Base-by-base conservation (phyloP, 2,329 filamentous ascomycete genomes). In the Pseudogymnoascus pannorum region DNA sequence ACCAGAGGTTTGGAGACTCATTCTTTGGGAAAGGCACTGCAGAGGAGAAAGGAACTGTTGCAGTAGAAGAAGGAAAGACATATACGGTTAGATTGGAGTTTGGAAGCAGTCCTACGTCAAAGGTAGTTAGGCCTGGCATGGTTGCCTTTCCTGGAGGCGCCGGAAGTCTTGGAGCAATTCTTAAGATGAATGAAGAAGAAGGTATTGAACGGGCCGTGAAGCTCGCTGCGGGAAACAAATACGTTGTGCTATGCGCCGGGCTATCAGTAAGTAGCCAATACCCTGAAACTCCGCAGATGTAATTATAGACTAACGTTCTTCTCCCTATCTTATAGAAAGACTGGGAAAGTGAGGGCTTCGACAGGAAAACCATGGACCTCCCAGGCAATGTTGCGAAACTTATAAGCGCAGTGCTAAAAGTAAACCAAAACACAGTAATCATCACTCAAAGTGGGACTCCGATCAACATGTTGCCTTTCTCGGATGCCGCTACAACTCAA, bases 281-380 rank as follows among this genome's bases (percentile, higher is more conserved):
- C n/a, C n/a, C n/a, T n/a, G n/a, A n/a, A n/a, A n/a, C n/a, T n/a
- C n/a, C n/a, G n/a, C n/a, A n/a, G n/a, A n/a, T n/a, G n/a, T n/a
- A n/a, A n/a, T n/a, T n/a, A n/a, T n/a, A n/a, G n/a, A n/a, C n/a
- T n/a, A n/a, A n/a, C n/a, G n/a, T n/a, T n/a, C n/a, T n/a, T n/a
- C n/a, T n/a, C n/a, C n/a, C n/a, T n/a, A n/a, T n/a, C n/a, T n/a
- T n/a, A n/a, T n/a, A n/a, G n/a, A 24, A 81, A 29, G 88, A 92
- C 69, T 92, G 88, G 87, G 89, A 92, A 71, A 88, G 86, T 0
- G 89, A 91, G 74, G 87, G 87, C 33, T 79, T 82, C 38, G 91
- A 95, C 74, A 85, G 91, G 38, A 87, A 86, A 67, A 88, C 88
- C 72, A 82, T 95, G 70, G 88, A 87, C 22, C 78, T 93, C 0